These are phyloP conservation scores for Cucurbita argyrosperma DNA, from an alignment of 306 rosid species.

Conservation along the genomic window DNA sequence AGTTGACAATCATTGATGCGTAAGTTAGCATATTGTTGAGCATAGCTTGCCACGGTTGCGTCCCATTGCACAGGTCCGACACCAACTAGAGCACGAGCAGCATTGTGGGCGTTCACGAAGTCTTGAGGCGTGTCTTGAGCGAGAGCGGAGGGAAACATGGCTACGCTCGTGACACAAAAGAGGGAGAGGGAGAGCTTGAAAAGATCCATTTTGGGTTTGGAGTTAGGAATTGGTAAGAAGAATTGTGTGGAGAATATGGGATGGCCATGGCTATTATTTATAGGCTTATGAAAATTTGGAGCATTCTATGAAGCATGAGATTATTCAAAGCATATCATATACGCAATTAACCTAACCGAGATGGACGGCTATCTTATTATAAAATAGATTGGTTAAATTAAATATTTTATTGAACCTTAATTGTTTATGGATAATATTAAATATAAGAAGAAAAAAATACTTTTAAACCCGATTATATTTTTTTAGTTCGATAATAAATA, in stretches of 20 bases:
- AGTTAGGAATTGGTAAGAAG: neutral
- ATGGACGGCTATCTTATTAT: no score
- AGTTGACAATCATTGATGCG: slow-evolving; percentile 7
- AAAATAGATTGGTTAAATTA: no score
- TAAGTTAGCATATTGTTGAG: slow-evolving; percentile 14
- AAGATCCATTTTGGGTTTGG: neutral
- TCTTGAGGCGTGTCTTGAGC: slow-evolving; percentile 28
- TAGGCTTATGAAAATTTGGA: neutral
- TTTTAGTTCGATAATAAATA: no score
- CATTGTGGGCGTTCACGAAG: slow-evolving; percentile 24
- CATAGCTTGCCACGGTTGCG: slow-evolving; percentile 8
- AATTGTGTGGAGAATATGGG: neutral
- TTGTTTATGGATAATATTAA: no score
- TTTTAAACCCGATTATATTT: no score
- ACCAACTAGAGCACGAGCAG: slow-evolving; percentile 22
- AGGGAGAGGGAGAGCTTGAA: neutral
- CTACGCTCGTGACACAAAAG: neutral
- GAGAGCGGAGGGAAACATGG: neutral
- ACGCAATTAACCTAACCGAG: no score
- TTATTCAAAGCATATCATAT: no score
- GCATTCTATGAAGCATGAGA: no score
- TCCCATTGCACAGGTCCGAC: slow-evolving; percentile 20
- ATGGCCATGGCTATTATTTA: neutral
- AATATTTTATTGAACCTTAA: no score
- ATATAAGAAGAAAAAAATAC: no score